Evolutionary conservation across 768 basidiomycete genomes (phyloP), one percentile per base, ranked within the genome.

Genomic region (Amanita polypyramis): DNA sequence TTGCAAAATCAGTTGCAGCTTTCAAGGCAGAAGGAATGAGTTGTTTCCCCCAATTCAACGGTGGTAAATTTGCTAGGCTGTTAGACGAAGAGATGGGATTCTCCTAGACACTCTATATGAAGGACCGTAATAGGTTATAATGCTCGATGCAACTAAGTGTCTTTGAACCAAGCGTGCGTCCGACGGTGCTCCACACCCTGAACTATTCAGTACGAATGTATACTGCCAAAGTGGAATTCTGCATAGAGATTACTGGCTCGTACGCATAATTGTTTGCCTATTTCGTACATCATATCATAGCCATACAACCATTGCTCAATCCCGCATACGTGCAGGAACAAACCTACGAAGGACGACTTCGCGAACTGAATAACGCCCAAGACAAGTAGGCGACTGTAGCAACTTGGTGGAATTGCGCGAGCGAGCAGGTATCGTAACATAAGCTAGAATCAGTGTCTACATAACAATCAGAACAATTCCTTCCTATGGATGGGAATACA

Each of bases 321-420:
- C 90, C 20, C 94, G 79, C 91, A 94, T 92, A 11, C 94, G 73
- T 0, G 93, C 88, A 1, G 94, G 93, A 34, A 95, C 79, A 61
- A 94, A 97, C 33, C 94, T 71, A 23, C 89, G 73, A 1, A 95
- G 61, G 1, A 82, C 75, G 2, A 97, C 86, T 61, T 98, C 96
- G 36, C 85, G 69, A 5, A 99, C 73, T 4, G 82, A 80, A 57
- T 90, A 96, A 47, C 83, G 73, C 34, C 76, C 63, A 14, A 96
- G 66, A 60, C 81, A 86, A 5, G 80, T 81, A 2, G 93, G 93
- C 0, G 85, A 79, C 4, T 71, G 62, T 12, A 91, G 69, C 1
- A 77, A 58, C 12, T 74, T 65, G 5, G 61, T 52, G 1, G 77
- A 68, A 1, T 83, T 53, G 4, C 79, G 73, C 3, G 77, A 77